phyloP scores from a whole-genome alignment of 768 basidiomycete genomes.

The Serendipita sp. region DNA sequence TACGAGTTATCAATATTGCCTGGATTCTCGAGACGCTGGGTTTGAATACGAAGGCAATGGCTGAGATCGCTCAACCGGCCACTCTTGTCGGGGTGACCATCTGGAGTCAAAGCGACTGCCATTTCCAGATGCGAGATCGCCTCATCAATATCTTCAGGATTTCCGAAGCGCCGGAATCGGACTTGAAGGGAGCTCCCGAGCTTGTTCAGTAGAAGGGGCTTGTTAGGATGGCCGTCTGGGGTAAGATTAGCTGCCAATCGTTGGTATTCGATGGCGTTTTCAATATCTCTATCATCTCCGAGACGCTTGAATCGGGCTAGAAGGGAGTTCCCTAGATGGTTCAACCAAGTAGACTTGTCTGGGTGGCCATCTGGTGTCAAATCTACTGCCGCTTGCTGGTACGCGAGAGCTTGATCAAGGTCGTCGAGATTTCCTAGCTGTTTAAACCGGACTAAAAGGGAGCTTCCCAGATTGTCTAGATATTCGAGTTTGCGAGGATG shows the following conservation, averaged over 20 bases:
- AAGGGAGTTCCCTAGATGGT: not conserved
- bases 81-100: too few relatives aligned
- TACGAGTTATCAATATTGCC: too few relatives aligned
- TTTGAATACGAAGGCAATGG: too few relatives aligned
- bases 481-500: not conserved
- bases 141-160: too few relatives aligned
- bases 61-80: too few relatives aligned
- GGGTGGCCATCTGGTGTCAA: constrained; percentile 10
- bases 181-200: too few relatives aligned
- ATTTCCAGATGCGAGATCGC: too few relatives aligned
- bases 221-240: constrained; percentile 5
- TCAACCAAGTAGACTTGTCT: not conserved
- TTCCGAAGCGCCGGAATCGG: too few relatives aligned
- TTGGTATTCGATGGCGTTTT: constrained; percentile 8
- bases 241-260: constrained; percentile 7
- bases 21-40: too few relatives aligned
- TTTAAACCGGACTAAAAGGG: constrained; percentile 6
- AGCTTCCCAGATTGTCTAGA: constrained; percentile 7
- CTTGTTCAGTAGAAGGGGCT: too few relatives aligned
- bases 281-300: not conserved
- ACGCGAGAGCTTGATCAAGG: constrained; percentile 11
- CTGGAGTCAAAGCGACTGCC: too few relatives aligned
- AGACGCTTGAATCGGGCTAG: constrained; percentile 10
- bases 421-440: constrained; percentile 8
- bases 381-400: constrained; percentile 6